Percentiles rank a stretch among this genome's conserved stretches.
phyloP scores from a whole-genome alignment of 768 basidiomycete genomes.

The Porpolomopsis calyptriformis region DNA sequence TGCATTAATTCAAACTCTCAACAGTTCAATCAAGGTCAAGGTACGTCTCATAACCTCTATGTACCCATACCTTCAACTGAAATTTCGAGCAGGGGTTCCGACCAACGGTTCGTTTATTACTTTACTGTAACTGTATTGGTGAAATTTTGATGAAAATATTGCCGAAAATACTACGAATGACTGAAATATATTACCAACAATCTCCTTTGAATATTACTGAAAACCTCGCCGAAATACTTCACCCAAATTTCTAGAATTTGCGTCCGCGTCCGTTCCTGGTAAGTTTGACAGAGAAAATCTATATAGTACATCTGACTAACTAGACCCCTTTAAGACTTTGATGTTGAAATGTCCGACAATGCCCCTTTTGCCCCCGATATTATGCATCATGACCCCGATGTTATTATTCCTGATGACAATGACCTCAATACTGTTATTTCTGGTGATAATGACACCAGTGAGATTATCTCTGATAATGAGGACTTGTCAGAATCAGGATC shows the following conservation, averaged over 20 bases:
- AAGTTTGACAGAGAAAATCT: background rate
- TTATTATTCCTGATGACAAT: background rate
- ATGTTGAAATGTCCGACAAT: background rate
- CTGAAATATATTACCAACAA: too few species aligned
- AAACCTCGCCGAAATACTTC: too few species aligned
- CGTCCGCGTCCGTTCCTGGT: background rate
- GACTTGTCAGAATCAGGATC: background rate
- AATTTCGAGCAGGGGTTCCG: background rate
- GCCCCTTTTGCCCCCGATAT: too few species aligned
- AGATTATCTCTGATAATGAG: background rate
- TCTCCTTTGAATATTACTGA: too few species aligned
- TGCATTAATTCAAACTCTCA: background rate
- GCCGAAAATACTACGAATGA: too few species aligned
- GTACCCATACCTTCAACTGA: background rate
- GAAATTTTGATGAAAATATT: too few species aligned
- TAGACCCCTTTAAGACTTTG: background rate
- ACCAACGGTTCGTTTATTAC: background rate
- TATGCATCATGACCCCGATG: background rate
- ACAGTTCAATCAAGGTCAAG: background rate
- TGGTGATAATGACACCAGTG: background rate
- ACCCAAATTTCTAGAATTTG: background rate
- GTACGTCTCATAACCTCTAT: background rate
- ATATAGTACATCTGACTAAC: background rate
- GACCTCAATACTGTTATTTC: background rate
- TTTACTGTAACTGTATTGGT: too few species aligned